Evolutionary conservation across 352 stramenopile genomes (phyloP), one percentile per base, ranked within the genome.

Genomic region (Globisporangium apiculatum): DNA sequence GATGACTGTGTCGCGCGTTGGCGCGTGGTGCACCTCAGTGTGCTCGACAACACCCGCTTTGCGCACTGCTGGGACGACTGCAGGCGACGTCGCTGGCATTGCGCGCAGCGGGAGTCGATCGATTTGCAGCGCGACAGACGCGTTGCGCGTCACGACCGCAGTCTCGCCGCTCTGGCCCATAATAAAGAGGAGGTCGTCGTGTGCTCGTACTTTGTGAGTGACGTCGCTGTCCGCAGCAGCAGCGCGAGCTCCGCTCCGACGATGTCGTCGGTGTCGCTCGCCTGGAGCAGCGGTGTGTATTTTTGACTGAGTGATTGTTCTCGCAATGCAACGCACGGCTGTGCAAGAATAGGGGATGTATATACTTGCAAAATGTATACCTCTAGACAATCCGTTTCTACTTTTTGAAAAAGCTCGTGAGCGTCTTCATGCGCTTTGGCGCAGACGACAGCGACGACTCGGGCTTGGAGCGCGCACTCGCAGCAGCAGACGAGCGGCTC

Each of bases 401-500:
- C 69, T 80, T 80, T 40, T 69, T 78, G 62, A 91, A 89, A 52
- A 87, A 91, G 7, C 63, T 82, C 6, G 66, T 65, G 54, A 91
- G 76, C 18, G 73, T 75, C 68, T 84, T 87, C 52, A 81, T 51
- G 18, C 73, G 68, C 53, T 85, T 88, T 9, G 53, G 36, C 17
- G 40, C 46, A 24, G 50, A 41, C n/a, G 24, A 31, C 24, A 31
- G 3, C 24, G 24, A 3, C 24, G 24, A 31, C 24, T 31, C 24
- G 24, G 24, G 24, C 24, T 3, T 31, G 1, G 24, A 31, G 24
- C 24, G 24, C 24, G 24, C 24, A 31, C 24, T 31, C 24, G 41
- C 18, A 48, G 60, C 53, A 17, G 31, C 5, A 35, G 31, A 4
- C 17, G 9, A 53, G 11, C 12, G 36, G 35, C 35, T 46, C 74